phyloP scores from a whole-genome alignment of 768 basidiomycete species.

The Termitomyces titanicus region DNA sequence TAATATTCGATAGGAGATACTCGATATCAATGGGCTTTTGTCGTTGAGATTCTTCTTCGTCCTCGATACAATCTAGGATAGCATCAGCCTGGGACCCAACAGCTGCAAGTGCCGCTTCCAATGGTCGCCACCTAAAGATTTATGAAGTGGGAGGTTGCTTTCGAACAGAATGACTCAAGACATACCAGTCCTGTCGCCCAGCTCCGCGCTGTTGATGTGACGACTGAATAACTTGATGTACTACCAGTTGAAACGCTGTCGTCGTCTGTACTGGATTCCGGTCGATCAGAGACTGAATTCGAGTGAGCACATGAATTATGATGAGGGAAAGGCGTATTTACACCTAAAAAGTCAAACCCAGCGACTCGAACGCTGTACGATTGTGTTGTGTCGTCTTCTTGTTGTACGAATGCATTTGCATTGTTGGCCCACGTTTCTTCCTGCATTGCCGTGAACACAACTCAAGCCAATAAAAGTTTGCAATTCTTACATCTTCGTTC shows the following conservation, averaged over 20 bases:
- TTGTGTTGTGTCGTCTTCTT: conserved; percentile 91
- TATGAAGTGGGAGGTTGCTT: not conserved
- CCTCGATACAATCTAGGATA: conserved; percentile 72
- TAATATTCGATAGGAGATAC: conserved; percentile 67
- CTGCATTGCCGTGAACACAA: conserved; percentile 32
- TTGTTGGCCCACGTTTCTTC: conserved; percentile 90
- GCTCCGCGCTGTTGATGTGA: conserved; percentile 53
- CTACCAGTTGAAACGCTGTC: conserved; percentile 47
- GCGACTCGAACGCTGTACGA: conserved; percentile 80
- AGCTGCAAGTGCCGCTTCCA: conserved; percentile 82
- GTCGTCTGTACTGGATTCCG: conserved; percentile 48
- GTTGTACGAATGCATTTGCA: conserved; percentile 88
- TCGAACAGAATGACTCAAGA: not conserved
- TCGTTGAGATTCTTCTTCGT: conserved; percentile 63
- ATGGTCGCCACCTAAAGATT: conserved; percentile 76
- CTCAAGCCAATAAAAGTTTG: conserved; percentile 1
- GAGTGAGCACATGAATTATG: not conserved
- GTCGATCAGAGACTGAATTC: conserved; percentile 51
- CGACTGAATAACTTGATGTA: conserved; percentile 52
- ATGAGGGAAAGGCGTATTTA: conserved; percentile 28
- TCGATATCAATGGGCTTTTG: conserved; percentile 74
- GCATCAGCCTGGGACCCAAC: conserved; percentile 79
- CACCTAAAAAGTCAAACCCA: conserved; percentile 79
- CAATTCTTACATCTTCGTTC: conserved; percentile 68
- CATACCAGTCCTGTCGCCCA: conserved; percentile 64